Evolutionary conservation across 345 rosid species (phyloP).

Genomic region (Linum tenue): DNA sequence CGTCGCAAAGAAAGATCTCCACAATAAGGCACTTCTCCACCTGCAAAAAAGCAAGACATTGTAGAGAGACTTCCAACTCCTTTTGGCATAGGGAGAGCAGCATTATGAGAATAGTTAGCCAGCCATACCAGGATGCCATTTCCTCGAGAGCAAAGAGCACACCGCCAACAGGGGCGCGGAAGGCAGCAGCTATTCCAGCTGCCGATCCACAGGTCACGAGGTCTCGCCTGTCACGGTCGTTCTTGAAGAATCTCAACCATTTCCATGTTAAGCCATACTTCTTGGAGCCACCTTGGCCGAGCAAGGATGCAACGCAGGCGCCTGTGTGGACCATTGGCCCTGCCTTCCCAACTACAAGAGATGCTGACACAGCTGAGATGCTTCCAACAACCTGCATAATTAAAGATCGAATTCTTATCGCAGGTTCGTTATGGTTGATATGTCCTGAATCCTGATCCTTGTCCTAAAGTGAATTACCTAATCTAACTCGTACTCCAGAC

Average conservation of each 20-base stretch:
- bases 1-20: constrained; percentile 89
- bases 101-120: not conserved
- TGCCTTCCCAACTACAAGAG: constrained; percentile 90
- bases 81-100: not conserved
- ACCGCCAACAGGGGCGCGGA: constrained; percentile 94
- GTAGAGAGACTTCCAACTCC: not conserved
- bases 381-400: constrained; percentile 64
- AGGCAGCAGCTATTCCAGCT: constrained; percentile 90
- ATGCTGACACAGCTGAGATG: constrained; percentile 72
- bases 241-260: constrained; percentile 71
- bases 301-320: constrained; percentile 78
- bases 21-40: constrained; percentile 89
- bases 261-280: constrained; percentile 67
- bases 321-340: constrained; percentile 97
- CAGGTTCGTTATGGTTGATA: too few relatives aligned
- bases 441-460: too few relatives aligned
- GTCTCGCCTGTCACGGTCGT: constrained; percentile 83
- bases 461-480: too few relatives aligned
- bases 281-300: constrained; percentile 88
- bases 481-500: too few relatives aligned
- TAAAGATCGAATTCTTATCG: too few relatives aligned
- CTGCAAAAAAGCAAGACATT: constrained; percentile 21
- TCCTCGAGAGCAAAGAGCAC: constrained; percentile 85
- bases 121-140: constrained; percentile 84
- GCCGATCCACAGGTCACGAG: constrained; percentile 93